These are phyloP conservation scores for Centaurea solstitialis DNA, from an alignment of 129 eudicot species.

Conservation along the genomic window DNA sequence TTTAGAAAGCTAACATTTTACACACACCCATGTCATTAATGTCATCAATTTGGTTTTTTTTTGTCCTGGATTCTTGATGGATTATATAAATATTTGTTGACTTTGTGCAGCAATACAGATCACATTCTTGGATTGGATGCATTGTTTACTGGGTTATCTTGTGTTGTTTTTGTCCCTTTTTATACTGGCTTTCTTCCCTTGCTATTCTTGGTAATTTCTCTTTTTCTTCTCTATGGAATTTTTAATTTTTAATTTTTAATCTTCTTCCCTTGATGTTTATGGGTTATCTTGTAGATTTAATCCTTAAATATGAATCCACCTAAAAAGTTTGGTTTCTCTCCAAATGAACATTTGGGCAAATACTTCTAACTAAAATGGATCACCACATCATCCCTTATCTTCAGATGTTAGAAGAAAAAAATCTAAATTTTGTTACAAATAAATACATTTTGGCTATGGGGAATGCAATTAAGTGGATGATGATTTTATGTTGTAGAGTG, in stretches of 20 bases:
- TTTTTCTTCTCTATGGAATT: constrained; percentile 1
- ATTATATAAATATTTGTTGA: constrained; percentile 20
- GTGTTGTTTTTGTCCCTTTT: constrained; percentile 95
- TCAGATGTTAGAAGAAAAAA: not conserved
- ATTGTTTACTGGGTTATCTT: constrained; percentile 72
- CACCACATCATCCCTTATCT: not conserved
- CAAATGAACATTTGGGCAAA: not conserved
- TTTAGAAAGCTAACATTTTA: not conserved
- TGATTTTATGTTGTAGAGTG: constrained; percentile 68
- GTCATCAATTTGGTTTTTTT: not conserved
- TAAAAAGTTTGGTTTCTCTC: not conserved
- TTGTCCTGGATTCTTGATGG: constrained; percentile 3
- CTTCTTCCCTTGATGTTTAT: too few relatives aligned
- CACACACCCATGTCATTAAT: not conserved
- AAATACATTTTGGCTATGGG: not conserved
- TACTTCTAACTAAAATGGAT: not conserved
- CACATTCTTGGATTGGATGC: constrained; percentile 74
- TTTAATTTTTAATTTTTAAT: not conserved
- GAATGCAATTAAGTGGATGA: constrained; percentile 1
- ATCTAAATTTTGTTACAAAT: not conserved
- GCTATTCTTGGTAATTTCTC: constrained; percentile 81
- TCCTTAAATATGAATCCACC: not conserved
- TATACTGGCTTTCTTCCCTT: constrained; percentile 95
- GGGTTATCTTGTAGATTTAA: not conserved
- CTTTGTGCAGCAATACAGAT: constrained; percentile 79